Base-by-base conservation (phyloP, 306 rosid genomes). In the Quillaja saponaria region DNA sequence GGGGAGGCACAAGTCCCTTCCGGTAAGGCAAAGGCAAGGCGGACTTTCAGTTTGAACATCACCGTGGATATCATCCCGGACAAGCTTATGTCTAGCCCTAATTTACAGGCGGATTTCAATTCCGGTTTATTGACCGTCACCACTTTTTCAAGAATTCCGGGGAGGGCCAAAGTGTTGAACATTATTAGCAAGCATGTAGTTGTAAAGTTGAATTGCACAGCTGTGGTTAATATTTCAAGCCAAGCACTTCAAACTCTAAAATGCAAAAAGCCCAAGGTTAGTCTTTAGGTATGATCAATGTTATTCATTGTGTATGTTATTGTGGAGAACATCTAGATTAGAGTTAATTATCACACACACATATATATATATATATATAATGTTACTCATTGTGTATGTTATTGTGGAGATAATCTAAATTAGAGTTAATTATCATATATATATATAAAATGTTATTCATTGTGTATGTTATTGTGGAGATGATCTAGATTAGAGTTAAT, bases 1-100 rank as follows among this genome's bases (percentile, higher is more conserved):
- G 95, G 95, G 0, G 87, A 84, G 68, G 95, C 83, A 1, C 50
- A 67, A 25, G 90, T 84, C 1, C 73, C 83, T 0, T 75, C 86
- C 0, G 90, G 90, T 6, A 20, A 21, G 21, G 80, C 90, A 1
- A 68, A 39, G 64, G 77, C 90, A 5, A n/a, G 80, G 35, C 56
- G 75, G 39, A 84, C 90, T 0, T 15, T n/a, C 44, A 70, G 79
- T 73, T 77, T 87, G 88, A 84, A 84, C 39, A 34, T 84, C n/a
- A 70, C 80, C 0, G 48, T 84, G 10, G 71, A 81, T 45, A 77
- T 84, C 10, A 68, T 80, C 5, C 48, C 63, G 0, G 78, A 75
- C 7, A 62, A 10, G 1, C n/a, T 87, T 10, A 1, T 76, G 10
- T 18, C 72, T 0, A 80, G 13, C 61, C 78, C 87, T 0, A 49